phyloP scores from a whole-genome alignment of 2,329 filamentous ascomycete genomes.

The Teratosphaeria pseudoeucalypti region DNA sequence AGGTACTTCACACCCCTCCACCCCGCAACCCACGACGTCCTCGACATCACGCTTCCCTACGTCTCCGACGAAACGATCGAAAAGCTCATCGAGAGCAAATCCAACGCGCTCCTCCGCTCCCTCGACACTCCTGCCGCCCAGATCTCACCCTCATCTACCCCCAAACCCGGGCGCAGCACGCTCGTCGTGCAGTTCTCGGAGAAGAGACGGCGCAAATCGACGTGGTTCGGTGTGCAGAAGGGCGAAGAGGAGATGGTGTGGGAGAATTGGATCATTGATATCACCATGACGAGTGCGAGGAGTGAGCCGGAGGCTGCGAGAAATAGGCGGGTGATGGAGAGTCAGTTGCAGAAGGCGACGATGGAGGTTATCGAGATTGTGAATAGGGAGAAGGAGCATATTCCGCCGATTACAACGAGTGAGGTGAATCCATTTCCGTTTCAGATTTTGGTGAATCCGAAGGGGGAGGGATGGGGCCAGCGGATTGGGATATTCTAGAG shows the following conservation, averaged over 20 bases:
- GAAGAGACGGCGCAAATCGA: constrained; percentile 73
- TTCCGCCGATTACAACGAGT: constrained; percentile 88
- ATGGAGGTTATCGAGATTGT: constrained; percentile 84
- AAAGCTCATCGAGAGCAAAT: constrained; percentile 83
- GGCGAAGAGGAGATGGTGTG: constrained; percentile 91
- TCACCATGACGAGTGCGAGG: constrained; percentile 80
- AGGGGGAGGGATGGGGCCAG: constrained; percentile 9
- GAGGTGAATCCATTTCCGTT: constrained; percentile 92
- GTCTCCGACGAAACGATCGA: constrained; percentile 86
- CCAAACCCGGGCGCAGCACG: constrained; percentile 49
- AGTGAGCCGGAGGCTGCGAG: constrained; percentile 82
- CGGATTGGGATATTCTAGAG: not conserved
- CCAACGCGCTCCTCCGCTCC: constrained; percentile 67
- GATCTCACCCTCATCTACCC: constrained; percentile 3
- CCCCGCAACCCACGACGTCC: constrained; percentile 75
- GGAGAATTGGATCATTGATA: constrained; percentile 91
- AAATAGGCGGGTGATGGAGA: constrained; percentile 82
- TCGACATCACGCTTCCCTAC: constrained; percentile 81
- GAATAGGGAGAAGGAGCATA: constrained; percentile 86
- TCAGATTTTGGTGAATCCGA: constrained; percentile 76
- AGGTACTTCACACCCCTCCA: constrained; percentile 84
- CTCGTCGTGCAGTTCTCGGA: constrained; percentile 90
- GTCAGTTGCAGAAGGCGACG: constrained; percentile 73
- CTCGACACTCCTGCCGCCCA: constrained; percentile 40
- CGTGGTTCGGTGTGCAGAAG: constrained; percentile 56